phyloP scores from a whole-genome alignment of 164 flowering plant species.

The Cinnamomum chago region DNA sequence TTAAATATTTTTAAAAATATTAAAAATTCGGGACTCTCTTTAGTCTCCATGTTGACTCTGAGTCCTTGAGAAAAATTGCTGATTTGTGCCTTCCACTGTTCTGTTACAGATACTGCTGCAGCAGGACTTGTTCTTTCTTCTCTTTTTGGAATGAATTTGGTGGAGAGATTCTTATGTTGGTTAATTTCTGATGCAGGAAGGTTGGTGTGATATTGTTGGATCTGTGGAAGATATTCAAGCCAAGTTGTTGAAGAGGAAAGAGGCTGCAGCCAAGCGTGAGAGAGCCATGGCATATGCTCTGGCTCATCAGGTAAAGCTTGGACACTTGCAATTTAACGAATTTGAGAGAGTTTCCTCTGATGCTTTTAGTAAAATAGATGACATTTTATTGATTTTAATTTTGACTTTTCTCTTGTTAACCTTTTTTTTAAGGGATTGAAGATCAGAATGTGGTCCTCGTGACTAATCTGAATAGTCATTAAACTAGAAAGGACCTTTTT shows the following conservation, averaged over 20 bases:
- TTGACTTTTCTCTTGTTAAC: neutral
- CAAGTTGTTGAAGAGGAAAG: slow-evolving; percentile 88
- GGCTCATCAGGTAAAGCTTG: slow-evolving; percentile 74
- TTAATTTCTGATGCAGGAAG: slow-evolving; percentile 53
- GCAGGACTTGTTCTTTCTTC: neutral
- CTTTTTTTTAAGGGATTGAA: neutral
- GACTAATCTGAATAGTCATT: too few species aligned
- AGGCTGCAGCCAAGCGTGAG: slow-evolving; percentile 99
- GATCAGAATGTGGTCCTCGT: neutral
- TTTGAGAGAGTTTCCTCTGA: neutral
- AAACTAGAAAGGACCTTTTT: too few species aligned
- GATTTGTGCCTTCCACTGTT: neutral
- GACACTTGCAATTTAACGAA: neutral
- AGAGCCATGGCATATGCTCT: slow-evolving; percentile 99
- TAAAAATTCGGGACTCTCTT: too few species aligned
- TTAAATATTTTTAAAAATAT: too few species aligned
- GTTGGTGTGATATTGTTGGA: slow-evolving; percentile 96
- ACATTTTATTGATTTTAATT: neutral
- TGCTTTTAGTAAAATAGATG: neutral
- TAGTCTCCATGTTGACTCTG: neutral
- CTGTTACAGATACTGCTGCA: neutral
- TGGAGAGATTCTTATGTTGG: neutral
- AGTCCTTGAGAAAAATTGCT: neutral
- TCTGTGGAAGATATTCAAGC: slow-evolving; percentile 90
- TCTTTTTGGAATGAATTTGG: neutral